Base-by-base conservation (phyloP, 108 stramenopile genomes). In the Pinguiococcus pyrenoidosus region DNA sequence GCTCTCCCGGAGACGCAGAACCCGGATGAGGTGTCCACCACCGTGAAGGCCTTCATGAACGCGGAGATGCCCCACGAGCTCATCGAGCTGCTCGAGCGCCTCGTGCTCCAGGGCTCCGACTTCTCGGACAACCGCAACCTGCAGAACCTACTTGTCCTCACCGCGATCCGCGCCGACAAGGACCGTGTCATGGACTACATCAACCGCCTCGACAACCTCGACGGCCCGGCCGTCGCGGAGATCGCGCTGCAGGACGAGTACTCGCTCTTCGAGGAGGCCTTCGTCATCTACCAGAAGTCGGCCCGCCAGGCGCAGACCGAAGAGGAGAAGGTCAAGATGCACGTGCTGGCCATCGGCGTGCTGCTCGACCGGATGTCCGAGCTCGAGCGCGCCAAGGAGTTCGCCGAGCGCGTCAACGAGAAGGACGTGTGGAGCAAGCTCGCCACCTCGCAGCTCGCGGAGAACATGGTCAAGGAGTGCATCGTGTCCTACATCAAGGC, bases 41-140 rank as follows among this genome's bases (percentile, higher is more conserved):
- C 98, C 14, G 98, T 99, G 36, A 97, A 96, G 78, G 98, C 98
- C 29, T 99, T 99, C 74, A 96, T 99, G 92, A 89, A 89, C 30
- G 95, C 95, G 28, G 94, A 99, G 45, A 68, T 99, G 56, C 95
- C 95, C 29, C 28, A 83, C 44, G 93, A 99, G 67, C 82, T 99
- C 35, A 97, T 97, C 50, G 86, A 72, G 62, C 83, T 99, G 37
- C 82, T 99, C 32, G 98, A 99, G 73, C 81, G 95, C 18, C 94
- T 99, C 56, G 87, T 99, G 25, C 75, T 99, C 18, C 98, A 99
- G 65, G 95, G 95, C 42, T 89, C 87, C 9, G 95, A 97, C 75
- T 99, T 99, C 54, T 88, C 87, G 5, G 82, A 96, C 73, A 95
- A 97, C 89, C 82, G 82, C 69, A 96, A 96, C 62, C 72, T 99